These are phyloP conservation scores for Prototheca cutis DNA, from an alignment of 163 green algal genomes.

Conservation along the genomic window DNA sequence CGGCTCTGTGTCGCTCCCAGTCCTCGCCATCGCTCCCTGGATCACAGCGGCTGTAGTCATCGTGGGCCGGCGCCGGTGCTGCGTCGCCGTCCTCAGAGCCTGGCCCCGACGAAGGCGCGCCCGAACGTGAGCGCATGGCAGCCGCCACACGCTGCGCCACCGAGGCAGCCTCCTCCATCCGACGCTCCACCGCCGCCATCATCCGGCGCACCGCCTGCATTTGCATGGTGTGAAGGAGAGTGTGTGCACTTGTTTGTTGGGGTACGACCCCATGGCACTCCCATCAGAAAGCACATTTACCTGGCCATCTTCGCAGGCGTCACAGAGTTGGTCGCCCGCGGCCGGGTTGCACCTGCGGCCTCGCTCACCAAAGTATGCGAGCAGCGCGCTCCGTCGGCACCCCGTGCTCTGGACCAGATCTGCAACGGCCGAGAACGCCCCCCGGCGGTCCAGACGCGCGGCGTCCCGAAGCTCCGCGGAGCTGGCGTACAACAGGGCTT, in stretches of 20 bases:
- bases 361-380: conserved; percentile 12
- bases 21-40: no score
- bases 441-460: not conserved
- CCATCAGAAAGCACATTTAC: no score
- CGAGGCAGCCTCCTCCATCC: not conserved
- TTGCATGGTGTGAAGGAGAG: not conserved
- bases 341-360: not conserved
- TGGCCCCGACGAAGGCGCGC: conserved; percentile 1
- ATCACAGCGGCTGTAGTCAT: no score
- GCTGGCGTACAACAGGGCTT: conserved; percentile 7
- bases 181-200: conserved; percentile 1
- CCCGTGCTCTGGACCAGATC: not conserved
- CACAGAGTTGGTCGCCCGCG: conserved; percentile 2
- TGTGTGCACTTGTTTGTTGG: no score
- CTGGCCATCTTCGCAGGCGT: conserved; percentile 2
- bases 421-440: not conserved
- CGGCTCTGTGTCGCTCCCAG: no score
- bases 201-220: not conserved
- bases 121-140: conserved; percentile 4
- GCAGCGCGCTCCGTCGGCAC: conserved; percentile 4
- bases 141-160: not conserved
- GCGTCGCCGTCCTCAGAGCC: conserved; percentile 1
- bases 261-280: no score
- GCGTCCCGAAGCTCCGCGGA: conserved; percentile 1
- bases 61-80: not conserved